Conservation (phyloP, 495 filamentous ascomycete genomes). For the Friedmanniomyces simplex region DNA sequence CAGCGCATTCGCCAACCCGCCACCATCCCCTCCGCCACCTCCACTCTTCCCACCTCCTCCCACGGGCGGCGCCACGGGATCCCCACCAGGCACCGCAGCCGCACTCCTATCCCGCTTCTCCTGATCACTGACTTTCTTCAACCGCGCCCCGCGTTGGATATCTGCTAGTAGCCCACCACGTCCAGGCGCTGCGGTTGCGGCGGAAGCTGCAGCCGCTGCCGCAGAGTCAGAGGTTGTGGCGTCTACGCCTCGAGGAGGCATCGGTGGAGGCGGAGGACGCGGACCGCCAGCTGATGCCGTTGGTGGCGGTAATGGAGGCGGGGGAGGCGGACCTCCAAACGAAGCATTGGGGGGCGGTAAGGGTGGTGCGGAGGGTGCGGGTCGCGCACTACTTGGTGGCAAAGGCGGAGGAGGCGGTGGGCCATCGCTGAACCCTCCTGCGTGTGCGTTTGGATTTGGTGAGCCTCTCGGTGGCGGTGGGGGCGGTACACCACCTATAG, state of each 20-base stretch:
- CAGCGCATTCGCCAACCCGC: conserved; percentile 67
- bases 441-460: conserved; percentile 27
- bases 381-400: conserved; percentile 9
- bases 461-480: conserved; percentile 29
- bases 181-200: conserved; percentile 35
- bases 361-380: conserved; percentile 14
- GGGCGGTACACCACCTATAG: conserved; percentile 19
- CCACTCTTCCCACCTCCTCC: conserved; percentile 29
- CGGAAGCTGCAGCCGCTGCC: conserved; percentile 41
- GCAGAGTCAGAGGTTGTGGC: conserved; percentile 17
- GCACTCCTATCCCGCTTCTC: conserved; percentile 74
- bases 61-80: conserved; percentile 21
- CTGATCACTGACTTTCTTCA: conserved; percentile 70
- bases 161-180: conserved; percentile 65
- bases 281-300: conserved; percentile 7
- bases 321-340: conserved; percentile 13
- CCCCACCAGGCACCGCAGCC: conserved; percentile 49
- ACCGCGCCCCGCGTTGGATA: conserved; percentile 58
- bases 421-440: conserved; percentile 26
- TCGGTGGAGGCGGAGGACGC: conserved; percentile 37
- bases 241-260: conserved; percentile 40
- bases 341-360: conserved; percentile 21
- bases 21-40: conserved; percentile 45
- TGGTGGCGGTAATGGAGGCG: conserved; percentile 27
- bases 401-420: conserved; percentile 24